Percentiles rank a stretch among this genome's conserved stretches.
Conservation (phyloP, 140 eudicot genomes). For the Bidens hawaiensis region DNA sequence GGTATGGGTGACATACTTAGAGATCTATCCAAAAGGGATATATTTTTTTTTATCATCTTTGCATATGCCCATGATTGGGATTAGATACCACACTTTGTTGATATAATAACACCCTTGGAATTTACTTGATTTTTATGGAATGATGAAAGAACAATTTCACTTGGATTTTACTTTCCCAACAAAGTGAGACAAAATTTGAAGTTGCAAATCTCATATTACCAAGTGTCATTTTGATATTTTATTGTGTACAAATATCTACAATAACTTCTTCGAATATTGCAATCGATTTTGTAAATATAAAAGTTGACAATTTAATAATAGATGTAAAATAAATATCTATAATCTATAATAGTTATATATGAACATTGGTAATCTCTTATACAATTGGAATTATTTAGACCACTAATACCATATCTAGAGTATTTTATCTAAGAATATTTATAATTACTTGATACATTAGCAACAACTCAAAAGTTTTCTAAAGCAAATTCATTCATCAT, state of each 20-base stretch:
- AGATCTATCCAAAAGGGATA: conserved; percentile 17
- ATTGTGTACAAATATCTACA: conserved; percentile 14
- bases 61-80: conserved; percentile 33
- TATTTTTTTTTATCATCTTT: conserved; percentile 20
- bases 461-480: no score
- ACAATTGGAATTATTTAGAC: no score
- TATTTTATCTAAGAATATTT: no score
- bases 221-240: conserved; percentile 14
- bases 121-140: conserved; percentile 3
- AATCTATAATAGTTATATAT: no score
- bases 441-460: no score
- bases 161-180: conserved; percentile 27
- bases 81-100: conserved; percentile 30
- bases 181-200: conserved; percentile 24
- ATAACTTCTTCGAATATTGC: no score
- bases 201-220: conserved; percentile 9
- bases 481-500: no score
- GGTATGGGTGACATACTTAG: conserved; percentile 12
- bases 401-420: no score
- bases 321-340: no score
- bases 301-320: no score
- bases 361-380: not conserved
- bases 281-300: not conserved
- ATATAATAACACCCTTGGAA: conserved; percentile 1
- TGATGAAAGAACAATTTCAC: conserved; percentile 23